Base-by-base conservation (phyloP, 176 grass and related monocot genomes). In the Rhipidocladum racemiflorum region DNA sequence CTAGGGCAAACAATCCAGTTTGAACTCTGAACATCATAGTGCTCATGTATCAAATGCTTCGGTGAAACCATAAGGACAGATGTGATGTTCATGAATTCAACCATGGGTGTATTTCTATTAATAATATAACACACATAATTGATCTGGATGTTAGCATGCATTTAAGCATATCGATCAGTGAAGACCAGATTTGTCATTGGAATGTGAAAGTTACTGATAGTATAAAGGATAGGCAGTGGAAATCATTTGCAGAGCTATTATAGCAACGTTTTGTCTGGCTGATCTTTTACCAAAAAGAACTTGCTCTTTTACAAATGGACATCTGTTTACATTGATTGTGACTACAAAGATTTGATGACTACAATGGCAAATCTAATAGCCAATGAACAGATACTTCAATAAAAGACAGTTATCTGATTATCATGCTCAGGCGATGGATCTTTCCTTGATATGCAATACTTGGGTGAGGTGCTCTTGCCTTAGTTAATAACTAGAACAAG, bases 41-140 rank as follows among this genome's bases (percentile, higher is more conserved):
- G 4, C 4, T 40, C 9, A 65, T 72, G 39, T 25, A 49, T 78
- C 61, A 9, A 46, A 36, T 80, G 46, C 12, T 68, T 55, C 7
- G 8, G 77, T 67, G 81, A 74, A 40, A 54, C 44, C 9, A 12
- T 65, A 11, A 74, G 70, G 44, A 55, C 53, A 23, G 0, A 55
- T 10, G 53, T 55, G 53, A 74, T 38, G 56, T 64, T 74, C 34
- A 20, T 83, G 69, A 65, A 21, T n/a, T 51, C 15, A 83, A 53
- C 16, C 0, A 38, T 18, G 25, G 13, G 7, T 54, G 9, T 8
- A 65, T 39, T 55, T 65, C 57, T 48, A 4, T 71, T 48, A 62
- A 74, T 61, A 21, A n/a, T 13, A 13, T 72, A 34, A 0, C 12
- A 72, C 11, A 50, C 25, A 48, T 0, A 62, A 40, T n/a, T 75